These are phyloP conservation scores for Primulina eburnea DNA, from an alignment of 257 asterid species.

Conservation along the genomic window DNA sequence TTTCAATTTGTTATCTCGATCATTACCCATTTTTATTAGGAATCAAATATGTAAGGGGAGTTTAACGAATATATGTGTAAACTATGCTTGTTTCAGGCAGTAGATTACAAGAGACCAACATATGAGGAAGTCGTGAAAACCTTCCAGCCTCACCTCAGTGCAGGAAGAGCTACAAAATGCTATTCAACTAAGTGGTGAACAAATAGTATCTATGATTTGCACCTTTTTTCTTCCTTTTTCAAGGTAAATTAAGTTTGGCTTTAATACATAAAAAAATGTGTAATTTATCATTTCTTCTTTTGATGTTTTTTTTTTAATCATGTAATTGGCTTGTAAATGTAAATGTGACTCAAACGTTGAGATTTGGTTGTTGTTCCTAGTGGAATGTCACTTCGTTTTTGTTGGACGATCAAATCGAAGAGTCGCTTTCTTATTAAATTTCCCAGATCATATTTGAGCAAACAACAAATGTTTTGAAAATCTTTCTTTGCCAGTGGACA, in stretches of 20 bases:
- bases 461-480: background rate
- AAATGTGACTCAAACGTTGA: slow-evolving; percentile 29
- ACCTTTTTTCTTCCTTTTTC: slow-evolving; percentile 19
- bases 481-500: background rate
- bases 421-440: slow-evolving; percentile 6
- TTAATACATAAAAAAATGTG: background rate
- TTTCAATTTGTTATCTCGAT: background rate
- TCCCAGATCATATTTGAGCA: background rate
- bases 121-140: slow-evolving; percentile 81
- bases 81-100: slow-evolving; percentile 50
- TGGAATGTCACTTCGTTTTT: slow-evolving; percentile 29
- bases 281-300: background rate
- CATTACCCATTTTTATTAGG: background rate
- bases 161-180: slow-evolving; percentile 68
- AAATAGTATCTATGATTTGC: slow-evolving; percentile 21
- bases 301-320: background rate
- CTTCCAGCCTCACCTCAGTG: slow-evolving; percentile 49
- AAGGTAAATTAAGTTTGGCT: background rate
- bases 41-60: background rate
- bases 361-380: slow-evolving; percentile 30
- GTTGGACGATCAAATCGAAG: background rate
- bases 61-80: background rate
- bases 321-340: slow-evolving; percentile 39
- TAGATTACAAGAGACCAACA: slow-evolving; percentile 94
- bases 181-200: slow-evolving; percentile 85